Percentiles rank a stretch among this genome's conserved stretches.
phyloP scores from a whole-genome alignment of 371 early-diverging fungal genomes.

The Saksenaea oblongispora region DNA sequence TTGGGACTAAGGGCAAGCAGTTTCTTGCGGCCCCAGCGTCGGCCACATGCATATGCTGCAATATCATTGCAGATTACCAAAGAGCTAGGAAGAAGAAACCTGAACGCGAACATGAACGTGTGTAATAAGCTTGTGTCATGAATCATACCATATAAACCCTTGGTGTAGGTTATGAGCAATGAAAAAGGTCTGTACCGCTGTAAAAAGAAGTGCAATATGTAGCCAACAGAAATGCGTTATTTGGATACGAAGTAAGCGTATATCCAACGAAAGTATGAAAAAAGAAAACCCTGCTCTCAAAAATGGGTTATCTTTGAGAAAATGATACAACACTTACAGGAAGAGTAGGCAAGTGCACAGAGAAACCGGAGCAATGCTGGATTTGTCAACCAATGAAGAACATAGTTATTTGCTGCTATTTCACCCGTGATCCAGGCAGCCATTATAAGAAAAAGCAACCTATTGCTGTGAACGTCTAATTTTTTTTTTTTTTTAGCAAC shows the following conservation, averaged over 20 bases:
- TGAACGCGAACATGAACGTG: not conserved
- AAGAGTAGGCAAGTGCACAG: not conserved
- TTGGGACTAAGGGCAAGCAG: slow-evolving; percentile 24
- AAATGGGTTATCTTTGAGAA: not conserved
- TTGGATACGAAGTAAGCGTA: not conserved
- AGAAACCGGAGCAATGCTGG: not conserved
- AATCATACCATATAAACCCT: slow-evolving; percentile 29
- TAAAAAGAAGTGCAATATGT: slow-evolving; percentile 27
- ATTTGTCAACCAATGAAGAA: not conserved
- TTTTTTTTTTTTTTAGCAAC: not conserved
- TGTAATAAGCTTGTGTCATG: not conserved
- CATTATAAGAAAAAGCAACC: not conserved
- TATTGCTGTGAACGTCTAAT: not conserved
- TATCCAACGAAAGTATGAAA: slow-evolving; percentile 9
- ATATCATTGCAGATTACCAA: slow-evolving; percentile 32
- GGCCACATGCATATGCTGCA: slow-evolving; percentile 30
- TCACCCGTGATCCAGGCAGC: not conserved
- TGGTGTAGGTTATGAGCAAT: slow-evolving; percentile 20
- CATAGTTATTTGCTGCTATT: not conserved
- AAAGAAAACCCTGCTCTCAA: slow-evolving; percentile 10
- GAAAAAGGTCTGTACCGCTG: slow-evolving; percentile 24
- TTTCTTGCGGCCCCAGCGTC: slow-evolving; percentile 10
- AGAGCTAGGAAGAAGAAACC: slow-evolving; percentile 32
- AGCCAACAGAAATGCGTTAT: slow-evolving; percentile 27
- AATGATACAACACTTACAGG: not conserved